Evolutionary conservation across 2,329 filamentous ascomycete species (phyloP).

Genomic region (Clarireedia homoeocarpa): DNA sequence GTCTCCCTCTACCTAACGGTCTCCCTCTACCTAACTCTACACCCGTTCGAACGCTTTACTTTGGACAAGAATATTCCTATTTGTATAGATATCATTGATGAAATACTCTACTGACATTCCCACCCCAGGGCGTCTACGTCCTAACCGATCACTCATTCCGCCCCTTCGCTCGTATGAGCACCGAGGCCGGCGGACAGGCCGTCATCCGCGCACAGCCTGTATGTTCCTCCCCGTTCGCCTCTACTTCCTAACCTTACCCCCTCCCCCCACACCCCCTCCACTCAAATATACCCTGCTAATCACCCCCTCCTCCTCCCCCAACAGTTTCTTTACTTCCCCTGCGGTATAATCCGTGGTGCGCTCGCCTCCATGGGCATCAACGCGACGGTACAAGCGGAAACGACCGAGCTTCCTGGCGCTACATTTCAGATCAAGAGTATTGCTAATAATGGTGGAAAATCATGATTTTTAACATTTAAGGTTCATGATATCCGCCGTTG

Average conservation of each 20-base stretch:
- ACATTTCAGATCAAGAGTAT: constrained; percentile 94
- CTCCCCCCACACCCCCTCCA: not conserved
- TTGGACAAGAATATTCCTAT: no score
- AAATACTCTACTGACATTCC: no score
- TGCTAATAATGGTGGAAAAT: constrained; percentile 29
- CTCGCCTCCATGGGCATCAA: constrained; percentile 85
- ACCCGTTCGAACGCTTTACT: no score
- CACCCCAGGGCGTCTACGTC: constrained; percentile 76
- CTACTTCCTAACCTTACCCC: not conserved
- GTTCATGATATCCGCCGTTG: no score
- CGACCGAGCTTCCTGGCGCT: constrained; percentile 75
- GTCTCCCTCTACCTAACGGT: not conserved
- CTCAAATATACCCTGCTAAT: not conserved
- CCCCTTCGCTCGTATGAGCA: constrained; percentile 83
- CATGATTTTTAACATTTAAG: not conserved
- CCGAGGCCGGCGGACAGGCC: constrained; percentile 66
- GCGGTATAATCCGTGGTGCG: constrained; percentile 86
- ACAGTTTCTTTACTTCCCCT: constrained; percentile 91
- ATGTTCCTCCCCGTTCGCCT: constrained; percentile 31
- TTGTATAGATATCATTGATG: no score
- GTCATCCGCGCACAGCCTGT: constrained; percentile 72
- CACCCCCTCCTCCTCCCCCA: not conserved
- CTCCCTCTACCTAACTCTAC: not conserved
- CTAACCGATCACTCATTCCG: constrained; percentile 89
- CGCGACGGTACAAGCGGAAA: constrained; percentile 87